These are phyloP conservation scores for Fusarium buxicola DNA, from an alignment of 2,329 filamentous ascomycete genomes.

Conservation along the genomic window DNA sequence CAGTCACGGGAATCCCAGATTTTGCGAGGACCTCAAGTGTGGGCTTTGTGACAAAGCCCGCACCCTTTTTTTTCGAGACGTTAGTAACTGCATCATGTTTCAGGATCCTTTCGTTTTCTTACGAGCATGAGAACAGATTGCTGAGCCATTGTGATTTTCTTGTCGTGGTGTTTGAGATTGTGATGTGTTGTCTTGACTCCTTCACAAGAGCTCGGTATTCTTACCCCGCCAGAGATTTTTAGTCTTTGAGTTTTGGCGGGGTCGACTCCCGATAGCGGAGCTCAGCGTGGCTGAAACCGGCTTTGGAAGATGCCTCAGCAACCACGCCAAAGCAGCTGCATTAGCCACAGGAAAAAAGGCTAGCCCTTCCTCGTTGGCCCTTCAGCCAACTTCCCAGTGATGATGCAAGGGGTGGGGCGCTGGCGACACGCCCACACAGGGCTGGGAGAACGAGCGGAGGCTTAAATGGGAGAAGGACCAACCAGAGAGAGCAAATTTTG, in stretches of 20 bases:
- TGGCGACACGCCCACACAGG: constrained; percentile 30
- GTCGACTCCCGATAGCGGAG: constrained; percentile 5
- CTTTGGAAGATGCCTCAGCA: constrained; percentile 1
- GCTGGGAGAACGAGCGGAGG: constrained; percentile 39
- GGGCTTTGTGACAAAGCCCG: constrained; percentile 71
- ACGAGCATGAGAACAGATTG: constrained; percentile 9
- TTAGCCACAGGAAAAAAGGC: constrained; percentile 18
- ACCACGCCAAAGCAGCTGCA: not conserved
- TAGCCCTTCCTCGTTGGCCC: not conserved
- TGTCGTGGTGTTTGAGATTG: too few relatives aligned
- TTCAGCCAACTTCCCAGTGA: constrained; percentile 17
- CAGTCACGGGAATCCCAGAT: constrained; percentile 72
- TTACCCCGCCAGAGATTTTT: constrained; percentile 9
- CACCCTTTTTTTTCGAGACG: constrained; percentile 46
- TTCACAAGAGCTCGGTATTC: not conserved
- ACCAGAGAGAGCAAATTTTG: not conserved
- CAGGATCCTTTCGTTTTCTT: too few relatives aligned
- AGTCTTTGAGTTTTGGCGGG: constrained; percentile 4
- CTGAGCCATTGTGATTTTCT: constrained; percentile 5
- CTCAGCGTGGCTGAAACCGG: constrained; percentile 5
- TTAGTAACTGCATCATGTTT: too few relatives aligned
- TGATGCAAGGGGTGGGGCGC: constrained; percentile 13
- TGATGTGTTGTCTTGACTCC: not conserved
- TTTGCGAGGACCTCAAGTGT: constrained; percentile 73
- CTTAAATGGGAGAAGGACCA: not conserved